Conservation (phyloP, 2,329 filamentous ascomycete species). For the Paecilomyces sp. region DNA sequence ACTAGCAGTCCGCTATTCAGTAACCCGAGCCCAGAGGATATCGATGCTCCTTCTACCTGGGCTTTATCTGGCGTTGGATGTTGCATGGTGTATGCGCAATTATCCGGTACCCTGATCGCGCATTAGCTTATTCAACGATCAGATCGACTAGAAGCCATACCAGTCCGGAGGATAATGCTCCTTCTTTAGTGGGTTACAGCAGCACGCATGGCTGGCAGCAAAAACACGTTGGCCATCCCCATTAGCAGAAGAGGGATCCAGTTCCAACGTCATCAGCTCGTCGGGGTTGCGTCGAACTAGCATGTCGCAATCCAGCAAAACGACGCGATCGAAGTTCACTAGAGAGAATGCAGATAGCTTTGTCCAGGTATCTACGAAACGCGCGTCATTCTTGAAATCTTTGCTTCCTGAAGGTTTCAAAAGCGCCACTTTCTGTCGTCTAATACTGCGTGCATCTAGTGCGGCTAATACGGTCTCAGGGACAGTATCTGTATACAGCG, state of each 20-base stretch:
- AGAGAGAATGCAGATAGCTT: not conserved
- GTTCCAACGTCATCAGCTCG: not conserved
- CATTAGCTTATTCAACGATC: not conserved
- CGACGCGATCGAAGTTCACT: not conserved
- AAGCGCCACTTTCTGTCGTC: not conserved
- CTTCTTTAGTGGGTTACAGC: conserved; percentile 73
- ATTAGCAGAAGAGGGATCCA: not conserved
- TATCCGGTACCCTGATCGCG: not conserved
- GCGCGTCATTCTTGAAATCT: not conserved
- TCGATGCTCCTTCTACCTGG: not conserved
- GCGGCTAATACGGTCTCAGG: not conserved
- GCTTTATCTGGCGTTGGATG: not conserved
- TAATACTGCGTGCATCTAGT: not conserved
- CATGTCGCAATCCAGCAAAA: not conserved
- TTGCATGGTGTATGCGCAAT: not conserved
- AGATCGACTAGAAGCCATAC: conserved; percentile 24
- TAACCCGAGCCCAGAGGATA: not conserved
- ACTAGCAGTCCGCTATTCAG: not conserved
- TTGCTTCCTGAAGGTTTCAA: not conserved
- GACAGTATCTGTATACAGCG: not conserved
- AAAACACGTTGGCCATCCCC: conserved; percentile 54
- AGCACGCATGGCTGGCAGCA: conserved; percentile 71
- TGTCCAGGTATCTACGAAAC: not conserved
- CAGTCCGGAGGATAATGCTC: conserved; percentile 68
- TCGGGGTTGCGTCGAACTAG: not conserved